Evolutionary conservation across 257 asterid species (phyloP), one percentile per base, ranked within the genome.

Genomic region (Solanum bulbocastanum): DNA sequence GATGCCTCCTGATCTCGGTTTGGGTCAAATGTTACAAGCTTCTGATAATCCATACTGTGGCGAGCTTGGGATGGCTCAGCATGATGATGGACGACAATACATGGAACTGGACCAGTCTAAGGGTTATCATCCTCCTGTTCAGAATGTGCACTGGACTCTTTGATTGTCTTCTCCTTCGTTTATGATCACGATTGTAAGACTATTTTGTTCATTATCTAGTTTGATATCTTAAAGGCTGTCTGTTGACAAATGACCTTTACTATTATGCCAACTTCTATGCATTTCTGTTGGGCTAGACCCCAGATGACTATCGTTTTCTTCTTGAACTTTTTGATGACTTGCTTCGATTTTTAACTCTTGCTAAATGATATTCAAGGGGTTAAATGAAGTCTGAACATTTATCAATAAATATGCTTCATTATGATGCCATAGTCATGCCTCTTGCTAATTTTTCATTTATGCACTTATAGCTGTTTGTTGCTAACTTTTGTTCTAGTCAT

Each of bases 101-200:
- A 91, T 90, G 44, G 93, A 90, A 68, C 90, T 93, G 36, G 94
- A 92, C 87, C 93, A 91, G 37, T 88, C 96, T 0, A 90, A 94
- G 88, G 96, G 92, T 72, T 94, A 91, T 58, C 95, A 92, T 49
- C 89, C 98, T 72, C 91, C 98, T 10, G 89, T 90, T 91, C 95
- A 93, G 90, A 91, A 94, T 87, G 90, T 93, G 94, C 93, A 93
- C 85, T 94, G 96, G 96, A 90, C 94, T 1, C 96, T 92, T 87
- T 95, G 91, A 94, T n/a, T 46, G 62, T 83, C 84, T 36, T 56
- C 83, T 13, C 62, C 30, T 84, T 86, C 71, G 25, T 27, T 30
- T 81, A 30, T 30, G 40, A 81, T 30, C 44, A 30, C 2, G 20
- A 8, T 46, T 49, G 69, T 27, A 10, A 81, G 85, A 30, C n/a